A percentile compares a stretch with the other conserved stretches of the same genome.
Evolutionary conservation across 116 monocot genomes (phyloP).

Genomic region (Phalaenopsis hybrid): DNA sequence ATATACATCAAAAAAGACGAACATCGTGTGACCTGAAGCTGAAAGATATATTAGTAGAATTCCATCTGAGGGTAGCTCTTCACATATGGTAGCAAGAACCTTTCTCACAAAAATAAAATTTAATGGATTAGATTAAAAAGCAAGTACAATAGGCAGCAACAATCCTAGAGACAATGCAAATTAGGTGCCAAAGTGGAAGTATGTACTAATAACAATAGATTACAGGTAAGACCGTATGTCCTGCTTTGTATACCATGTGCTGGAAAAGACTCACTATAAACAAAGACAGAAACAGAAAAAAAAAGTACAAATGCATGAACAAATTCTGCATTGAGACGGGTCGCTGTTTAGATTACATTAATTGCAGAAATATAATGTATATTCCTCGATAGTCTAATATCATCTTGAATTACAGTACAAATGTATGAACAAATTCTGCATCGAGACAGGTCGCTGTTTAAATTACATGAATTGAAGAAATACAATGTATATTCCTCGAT

Average conservation of each 20-base stretch:
- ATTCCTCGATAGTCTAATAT: neutral
- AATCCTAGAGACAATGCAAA: neutral
- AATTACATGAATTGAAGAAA: neutral
- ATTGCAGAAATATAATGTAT: neutral
- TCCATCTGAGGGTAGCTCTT: slow-evolving; percentile 77
- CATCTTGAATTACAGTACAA: neutral
- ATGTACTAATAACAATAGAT: neutral
- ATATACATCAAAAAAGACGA: slow-evolving; percentile 7
- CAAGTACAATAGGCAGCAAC: neutral
- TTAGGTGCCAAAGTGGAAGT: neutral
- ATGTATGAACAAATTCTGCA: neutral
- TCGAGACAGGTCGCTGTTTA: neutral
- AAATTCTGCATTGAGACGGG: neutral
- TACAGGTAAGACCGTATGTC: neutral
- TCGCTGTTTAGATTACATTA: neutral
- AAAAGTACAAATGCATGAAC: neutral
- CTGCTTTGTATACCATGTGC: neutral
- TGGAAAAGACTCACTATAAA: neutral
- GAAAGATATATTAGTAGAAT: slow-evolving; percentile 80
- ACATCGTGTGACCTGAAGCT: slow-evolving; percentile 49
- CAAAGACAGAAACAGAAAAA: neutral
- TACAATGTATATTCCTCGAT: neutral
- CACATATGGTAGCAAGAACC: slow-evolving; percentile 89
- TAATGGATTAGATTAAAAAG: neutral
- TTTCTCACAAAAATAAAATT: slow-evolving; percentile 15